Percentiles rank a stretch among this genome's conserved stretches.
phyloP scores from a whole-genome alignment of 2,329 filamentous ascomycete species.

The Colletotrichum paranaense region DNA sequence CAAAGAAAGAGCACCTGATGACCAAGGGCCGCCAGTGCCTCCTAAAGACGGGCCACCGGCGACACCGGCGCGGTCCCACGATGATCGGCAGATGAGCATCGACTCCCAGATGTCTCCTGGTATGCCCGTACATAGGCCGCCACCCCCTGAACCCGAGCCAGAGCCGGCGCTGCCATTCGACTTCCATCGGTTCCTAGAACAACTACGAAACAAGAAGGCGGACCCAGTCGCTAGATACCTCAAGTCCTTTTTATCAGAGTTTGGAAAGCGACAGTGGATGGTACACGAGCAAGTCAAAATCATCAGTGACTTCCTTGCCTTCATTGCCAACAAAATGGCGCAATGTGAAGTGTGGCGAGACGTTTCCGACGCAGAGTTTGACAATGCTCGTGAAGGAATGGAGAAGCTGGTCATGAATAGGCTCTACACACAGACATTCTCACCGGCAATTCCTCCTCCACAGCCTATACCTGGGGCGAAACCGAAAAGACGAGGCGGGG shows the following conservation, averaged over 20 bases:
- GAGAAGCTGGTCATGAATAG: slow-evolving; percentile 99
- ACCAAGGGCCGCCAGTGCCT: slow-evolving; percentile 67
- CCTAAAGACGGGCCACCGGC: slow-evolving; percentile 67
- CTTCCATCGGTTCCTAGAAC: slow-evolving; percentile 96
- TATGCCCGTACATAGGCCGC: slow-evolving; percentile 68
- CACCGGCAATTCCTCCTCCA: slow-evolving; percentile 87
- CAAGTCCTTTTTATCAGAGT: slow-evolving; percentile 93
- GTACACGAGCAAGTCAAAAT: slow-evolving; percentile 99
- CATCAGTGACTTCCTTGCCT: slow-evolving; percentile 93
- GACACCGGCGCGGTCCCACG: slow-evolving; percentile 49
- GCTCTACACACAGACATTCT: slow-evolving; percentile 95
- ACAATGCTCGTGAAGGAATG: slow-evolving; percentile 98
- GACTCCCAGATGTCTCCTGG: slow-evolving; percentile 59
- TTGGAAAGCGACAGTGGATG: slow-evolving; percentile 99
- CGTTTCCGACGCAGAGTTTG: slow-evolving; percentile 95
- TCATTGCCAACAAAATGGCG: slow-evolving; percentile 98
- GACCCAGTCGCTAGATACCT: slow-evolving; percentile 97
- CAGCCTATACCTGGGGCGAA: slow-evolving; percentile 78
- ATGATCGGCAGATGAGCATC: slow-evolving; percentile 46
- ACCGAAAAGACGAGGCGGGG: slow-evolving; percentile 74
- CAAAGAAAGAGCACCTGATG: slow-evolving; percentile 53
- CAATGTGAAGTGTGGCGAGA: slow-evolving; percentile 96
- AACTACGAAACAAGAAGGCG: slow-evolving; percentile 95
- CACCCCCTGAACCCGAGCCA: slow-evolving; percentile 78
- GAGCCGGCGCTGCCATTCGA: slow-evolving; percentile 93